These are phyloP conservation scores for Eucalyptus marginata DNA, from an alignment of 345 rosid genomes.

Conservation along the genomic window DNA sequence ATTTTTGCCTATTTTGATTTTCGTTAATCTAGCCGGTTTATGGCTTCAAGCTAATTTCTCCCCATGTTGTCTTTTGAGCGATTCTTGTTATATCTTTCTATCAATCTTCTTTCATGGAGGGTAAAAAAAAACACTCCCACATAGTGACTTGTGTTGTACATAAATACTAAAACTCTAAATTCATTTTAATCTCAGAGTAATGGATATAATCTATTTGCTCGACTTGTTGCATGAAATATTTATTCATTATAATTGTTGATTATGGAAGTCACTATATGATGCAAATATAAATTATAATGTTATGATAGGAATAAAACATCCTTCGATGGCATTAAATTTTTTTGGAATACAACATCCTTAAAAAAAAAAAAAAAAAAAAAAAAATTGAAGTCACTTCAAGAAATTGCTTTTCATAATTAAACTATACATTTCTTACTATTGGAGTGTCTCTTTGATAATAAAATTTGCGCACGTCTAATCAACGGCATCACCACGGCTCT, in stretches of 20 bases:
- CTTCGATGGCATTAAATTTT: neutral
- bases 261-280: neutral
- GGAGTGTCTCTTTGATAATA: no score
- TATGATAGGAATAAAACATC: no score
- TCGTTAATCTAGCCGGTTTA: neutral
- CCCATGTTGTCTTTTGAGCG: neutral
- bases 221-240: neutral
- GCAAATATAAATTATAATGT: neutral
- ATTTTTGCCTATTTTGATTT: no score
- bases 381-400: neutral
- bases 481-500: accelerated
- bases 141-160: neutral
- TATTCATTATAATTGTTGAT: neutral
- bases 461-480: no score
- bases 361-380: no score
- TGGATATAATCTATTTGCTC: neutral
- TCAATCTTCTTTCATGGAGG: neutral
- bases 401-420: neutral
- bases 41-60: neutral
- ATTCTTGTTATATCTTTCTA: neutral
- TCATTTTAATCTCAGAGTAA: neutral
- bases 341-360: neutral
- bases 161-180: neutral
- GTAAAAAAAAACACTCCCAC: neutral
- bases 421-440: accelerated